Evolutionary conservation across 371 early-diverging fungal species (phyloP), one percentile per base, ranked within the genome.

Genomic region (Mucor ambiguus): DNA sequence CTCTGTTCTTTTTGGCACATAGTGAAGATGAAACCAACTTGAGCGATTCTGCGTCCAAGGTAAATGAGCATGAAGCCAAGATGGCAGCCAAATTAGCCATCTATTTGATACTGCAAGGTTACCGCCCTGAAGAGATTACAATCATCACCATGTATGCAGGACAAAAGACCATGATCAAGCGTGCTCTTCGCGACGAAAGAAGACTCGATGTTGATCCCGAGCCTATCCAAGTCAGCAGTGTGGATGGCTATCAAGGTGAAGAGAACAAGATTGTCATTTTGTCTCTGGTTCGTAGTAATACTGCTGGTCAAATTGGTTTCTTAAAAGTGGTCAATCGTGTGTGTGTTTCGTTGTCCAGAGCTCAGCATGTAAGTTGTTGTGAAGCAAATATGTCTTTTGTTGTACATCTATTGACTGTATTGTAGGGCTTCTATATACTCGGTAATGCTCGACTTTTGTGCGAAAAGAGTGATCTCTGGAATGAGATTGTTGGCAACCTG

Each of bases 241-340:
- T 93, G 5, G 93, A 92, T 74, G 90, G 91, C 7, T 95, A 89
- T 62, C 92, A 95, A 72, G 93, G 93, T 48, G 88, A 89, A 63
- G 90, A 90, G 69, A 85, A 85, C 63, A 91, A 92, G 41, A 87
- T 92, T 37, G 90, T 92, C 61, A 85, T 93, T 30, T 54, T 93
- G 32, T 89, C 91, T 2, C 64, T 91, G 28, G 92, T 90, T 35
- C 79, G 92, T 46, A 89, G 88, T 58, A 87, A 87, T 60, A 54
- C 69, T 2, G 65, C 61, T 58, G 82, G 81, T 1, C 79, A 79
- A 28, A 92, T 92, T 71, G 95, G 95, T 35, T 95, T 95, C 77
- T 72, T 93, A 38, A 87, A 84, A 64, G 86, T 88, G 3, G 79
- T 77, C 24, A 90, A 93, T 69, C 87, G 93, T 68, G 83, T 92